Conservation (phyloP, 495 filamentous ascomycete genomes). For the Aspergillus olivimuriae region DNA sequence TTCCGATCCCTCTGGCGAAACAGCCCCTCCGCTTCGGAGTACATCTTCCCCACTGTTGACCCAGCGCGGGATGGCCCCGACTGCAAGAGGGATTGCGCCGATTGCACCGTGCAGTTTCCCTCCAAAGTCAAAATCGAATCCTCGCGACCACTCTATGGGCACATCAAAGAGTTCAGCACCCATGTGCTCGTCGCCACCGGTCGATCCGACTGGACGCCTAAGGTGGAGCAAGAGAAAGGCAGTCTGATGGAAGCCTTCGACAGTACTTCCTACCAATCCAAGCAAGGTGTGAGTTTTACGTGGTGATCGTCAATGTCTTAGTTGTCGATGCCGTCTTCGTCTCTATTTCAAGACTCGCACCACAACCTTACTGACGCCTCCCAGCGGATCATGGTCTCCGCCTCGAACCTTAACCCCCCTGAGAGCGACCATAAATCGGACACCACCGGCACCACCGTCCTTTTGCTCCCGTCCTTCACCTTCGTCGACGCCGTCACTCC, state of each 20-base stretch:
- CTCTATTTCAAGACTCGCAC: too few species aligned
- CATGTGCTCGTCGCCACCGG: conserved; percentile 90
- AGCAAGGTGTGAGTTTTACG: conserved; percentile 62
- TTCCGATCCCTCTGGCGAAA: conserved; percentile 31
- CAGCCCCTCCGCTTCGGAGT: conserved; percentile 19
- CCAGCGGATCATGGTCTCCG: conserved; percentile 82
- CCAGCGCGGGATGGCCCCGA: conserved; percentile 71
- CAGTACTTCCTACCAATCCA: conserved; percentile 47
- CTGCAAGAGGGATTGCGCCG: conserved; percentile 78
- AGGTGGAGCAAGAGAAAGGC: conserved; percentile 79
- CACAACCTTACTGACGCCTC: conserved; percentile 7
- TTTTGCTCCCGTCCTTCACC: conserved; percentile 83
- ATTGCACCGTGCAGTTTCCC: conserved; percentile 70
- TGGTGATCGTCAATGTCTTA: neutral
- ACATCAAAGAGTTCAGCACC: conserved; percentile 75
- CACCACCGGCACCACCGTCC: conserved; percentile 58
- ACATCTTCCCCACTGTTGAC: conserved; percentile 50
- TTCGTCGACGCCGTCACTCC: conserved; percentile 75
- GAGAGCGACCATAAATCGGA: conserved; percentile 28
- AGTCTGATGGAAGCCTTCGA: conserved; percentile 88
- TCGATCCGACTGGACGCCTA: conserved; percentile 83
- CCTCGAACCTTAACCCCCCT: conserved; percentile 66
- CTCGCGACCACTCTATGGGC: conserved; percentile 68
- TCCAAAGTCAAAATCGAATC: conserved; percentile 68
- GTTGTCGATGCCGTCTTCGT: neutral